Percentiles rank a stretch among this genome's conserved stretches.
Evolutionary conservation across 257 asterid species (phyloP).

Genomic region (Jacaranda mimosifolia): DNA sequence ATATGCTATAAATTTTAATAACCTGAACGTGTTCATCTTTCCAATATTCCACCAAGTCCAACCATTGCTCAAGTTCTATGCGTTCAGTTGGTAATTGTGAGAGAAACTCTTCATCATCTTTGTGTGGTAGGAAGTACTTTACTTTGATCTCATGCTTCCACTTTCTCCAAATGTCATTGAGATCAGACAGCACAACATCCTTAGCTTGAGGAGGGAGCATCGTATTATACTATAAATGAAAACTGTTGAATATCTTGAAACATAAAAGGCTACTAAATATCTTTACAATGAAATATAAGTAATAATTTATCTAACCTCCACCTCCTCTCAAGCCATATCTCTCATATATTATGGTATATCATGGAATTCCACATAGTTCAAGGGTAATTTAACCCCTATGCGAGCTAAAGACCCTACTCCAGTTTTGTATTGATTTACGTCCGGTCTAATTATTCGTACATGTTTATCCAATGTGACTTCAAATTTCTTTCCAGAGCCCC

Average conservation of each 20-base stretch:
- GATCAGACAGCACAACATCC: neutral
- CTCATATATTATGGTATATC: no score
- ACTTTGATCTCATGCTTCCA: neutral
- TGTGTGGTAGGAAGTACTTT: neutral
- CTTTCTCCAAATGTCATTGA: conserved; percentile 3
- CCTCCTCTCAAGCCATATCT: no score
- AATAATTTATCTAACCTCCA: neutral
- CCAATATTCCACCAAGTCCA: no score
- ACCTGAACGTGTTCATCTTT: no score
- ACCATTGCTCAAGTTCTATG: no score
- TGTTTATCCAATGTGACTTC: neutral
- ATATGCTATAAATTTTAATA: no score
- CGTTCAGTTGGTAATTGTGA: neutral
- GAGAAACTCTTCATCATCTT: neutral
- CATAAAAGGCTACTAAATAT: no score
- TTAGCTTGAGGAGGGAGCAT: neutral
- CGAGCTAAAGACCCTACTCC: neutral
- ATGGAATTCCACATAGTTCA: no score
- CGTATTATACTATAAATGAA: neutral
- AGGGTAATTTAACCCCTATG: neutral
- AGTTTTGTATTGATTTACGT: neutral
- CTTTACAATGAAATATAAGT: neutral
- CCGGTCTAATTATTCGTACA: neutral
- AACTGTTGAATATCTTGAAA: no score
- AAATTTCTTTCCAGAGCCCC: neutral